A percentile compares a stretch with the other conserved stretches of the same genome.
These are phyloP conservation scores for Cydonia oblonga DNA, from an alignment of 331 rosid species.

Conservation along the genomic window DNA sequence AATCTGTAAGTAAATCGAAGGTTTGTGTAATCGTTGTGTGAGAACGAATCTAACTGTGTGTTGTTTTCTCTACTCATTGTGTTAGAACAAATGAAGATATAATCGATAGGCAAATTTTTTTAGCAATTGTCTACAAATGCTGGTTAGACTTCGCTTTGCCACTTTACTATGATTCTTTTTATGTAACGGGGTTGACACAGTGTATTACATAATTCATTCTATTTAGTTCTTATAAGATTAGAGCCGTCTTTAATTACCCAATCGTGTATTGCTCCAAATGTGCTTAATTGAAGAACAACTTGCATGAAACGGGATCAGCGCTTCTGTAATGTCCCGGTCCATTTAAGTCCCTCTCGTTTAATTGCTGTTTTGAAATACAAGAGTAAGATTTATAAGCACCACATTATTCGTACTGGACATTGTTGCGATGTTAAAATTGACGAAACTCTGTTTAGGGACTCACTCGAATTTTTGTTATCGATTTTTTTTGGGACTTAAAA, in stretches of 20 bases:
- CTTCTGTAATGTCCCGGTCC: too few relatives aligned
- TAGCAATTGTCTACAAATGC: not conserved
- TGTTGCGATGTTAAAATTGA: not conserved
- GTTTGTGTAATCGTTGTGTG: constrained; percentile 10
- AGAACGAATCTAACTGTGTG: not conserved
- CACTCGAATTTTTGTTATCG: too few relatives aligned
- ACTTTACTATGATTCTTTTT: not conserved
- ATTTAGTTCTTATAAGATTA: too few relatives aligned
- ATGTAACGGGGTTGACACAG: not conserved
- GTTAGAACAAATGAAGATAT: not conserved
- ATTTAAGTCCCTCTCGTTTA: not conserved
- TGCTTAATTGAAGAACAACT: not conserved
- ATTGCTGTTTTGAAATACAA: not conserved
- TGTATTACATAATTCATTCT: too few relatives aligned
- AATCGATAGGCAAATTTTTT: not conserved
- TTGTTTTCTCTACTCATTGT: not conserved
- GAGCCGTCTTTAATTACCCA: not conserved
- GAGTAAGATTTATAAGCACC: not conserved
- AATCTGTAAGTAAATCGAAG: constrained; percentile 51
- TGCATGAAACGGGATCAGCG: not conserved
- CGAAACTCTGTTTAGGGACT: too few relatives aligned
- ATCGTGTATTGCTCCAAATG: not conserved
- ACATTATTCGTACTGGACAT: not conserved
- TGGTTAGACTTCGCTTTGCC: not conserved
- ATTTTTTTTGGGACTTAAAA: too few relatives aligned